A percentile compares a stretch with the other conserved stretches of the same genome.
Evolutionary conservation across 2,329 filamentous ascomycete species (phyloP).

Genomic region (Chrysoporthe cubensis): DNA sequence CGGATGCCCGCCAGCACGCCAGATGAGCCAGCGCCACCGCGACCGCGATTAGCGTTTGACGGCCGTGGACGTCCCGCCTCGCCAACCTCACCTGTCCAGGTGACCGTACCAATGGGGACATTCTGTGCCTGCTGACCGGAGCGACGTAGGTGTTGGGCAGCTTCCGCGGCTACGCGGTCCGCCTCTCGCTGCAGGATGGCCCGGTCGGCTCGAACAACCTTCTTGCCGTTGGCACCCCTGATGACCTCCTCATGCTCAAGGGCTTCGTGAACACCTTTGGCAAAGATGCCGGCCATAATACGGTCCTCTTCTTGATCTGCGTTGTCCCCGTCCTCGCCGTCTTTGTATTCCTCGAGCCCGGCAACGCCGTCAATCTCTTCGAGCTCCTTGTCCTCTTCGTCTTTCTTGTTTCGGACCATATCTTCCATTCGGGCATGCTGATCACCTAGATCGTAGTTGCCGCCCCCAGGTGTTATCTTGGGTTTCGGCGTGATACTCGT

Average conservation of each 20-base stretch:
- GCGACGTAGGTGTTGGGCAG: slow-evolving; percentile 74
- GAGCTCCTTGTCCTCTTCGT: slow-evolving; percentile 38
- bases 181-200: slow-evolving; percentile 82
- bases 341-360: slow-evolving; percentile 66
- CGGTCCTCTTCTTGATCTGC: slow-evolving; percentile 65
- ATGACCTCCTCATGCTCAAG: slow-evolving; percentile 93
- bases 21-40: slow-evolving; percentile 57
- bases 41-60: slow-evolving; percentile 49
- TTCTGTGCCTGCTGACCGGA: slow-evolving; percentile 73
- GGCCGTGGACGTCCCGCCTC: slow-evolving; percentile 72
- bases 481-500: slow-evolving; percentile 32
- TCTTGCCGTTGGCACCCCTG: slow-evolving; percentile 70
- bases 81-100: slow-evolving; percentile 89
- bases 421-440: slow-evolving; percentile 21
- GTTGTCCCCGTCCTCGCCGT: slow-evolving; percentile 48
- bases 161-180: slow-evolving; percentile 75
- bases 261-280: slow-evolving; percentile 84
- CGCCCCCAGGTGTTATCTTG: slow-evolving; percentile 25
- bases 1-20: slow-evolving; percentile 61
- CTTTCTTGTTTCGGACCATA: slow-evolving; percentile 26
- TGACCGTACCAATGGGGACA: slow-evolving; percentile 82
- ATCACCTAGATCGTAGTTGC: slow-evolving; percentile 27
- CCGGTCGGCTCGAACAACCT: slow-evolving; percentile 73
- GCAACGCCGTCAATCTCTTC: slow-evolving; percentile 56
- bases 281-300: slow-evolving; percentile 88